Evolutionary conservation across 306 rosid genomes (phyloP).

Genomic region (Castanea crenata): DNA sequence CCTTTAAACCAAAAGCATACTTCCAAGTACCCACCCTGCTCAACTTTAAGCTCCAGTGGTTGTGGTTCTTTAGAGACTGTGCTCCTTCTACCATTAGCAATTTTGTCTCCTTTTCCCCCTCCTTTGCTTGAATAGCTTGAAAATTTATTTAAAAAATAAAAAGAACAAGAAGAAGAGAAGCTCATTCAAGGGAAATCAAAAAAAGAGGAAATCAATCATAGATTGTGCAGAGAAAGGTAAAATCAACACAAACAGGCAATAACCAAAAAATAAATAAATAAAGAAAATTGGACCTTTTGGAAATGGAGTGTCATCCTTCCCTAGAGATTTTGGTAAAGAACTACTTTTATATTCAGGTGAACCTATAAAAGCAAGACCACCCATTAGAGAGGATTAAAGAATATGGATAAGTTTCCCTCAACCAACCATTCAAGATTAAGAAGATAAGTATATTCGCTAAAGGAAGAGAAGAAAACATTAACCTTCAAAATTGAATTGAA

Average conservation of each 20-base stretch:
- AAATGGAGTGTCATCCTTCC: conserved; percentile 32
- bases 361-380: conserved; percentile 20
- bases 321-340: conserved; percentile 33
- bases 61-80: conserved; percentile 39
- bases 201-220: background rate
- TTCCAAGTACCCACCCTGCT: conserved; percentile 52
- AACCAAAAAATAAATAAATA: background rate
- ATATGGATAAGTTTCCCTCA: background rate
- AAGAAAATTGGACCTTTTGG: conserved; percentile 35
- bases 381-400: background rate
- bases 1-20: conserved; percentile 10
- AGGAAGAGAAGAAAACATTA: conserved; percentile 9
- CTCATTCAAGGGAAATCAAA: conserved; percentile 10
- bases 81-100: conserved; percentile 41
- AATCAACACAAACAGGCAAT: background rate
- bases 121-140: conserved; percentile 39
- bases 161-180: background rate
- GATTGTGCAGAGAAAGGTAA: conserved; percentile 12
- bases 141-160: conserved; percentile 13
- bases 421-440: conserved; percentile 12
- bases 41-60: conserved; percentile 52
- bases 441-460: conserved; percentile 11
- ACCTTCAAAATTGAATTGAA: conserved; percentile 72
- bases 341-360: conserved; percentile 27
- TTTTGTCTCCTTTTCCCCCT: conserved; percentile 65